Percentiles rank a stretch among this genome's conserved stretches.
phyloP scores from a whole-genome alignment of 2,329 filamentous ascomycete species.

The Sarocladium oryzae region DNA sequence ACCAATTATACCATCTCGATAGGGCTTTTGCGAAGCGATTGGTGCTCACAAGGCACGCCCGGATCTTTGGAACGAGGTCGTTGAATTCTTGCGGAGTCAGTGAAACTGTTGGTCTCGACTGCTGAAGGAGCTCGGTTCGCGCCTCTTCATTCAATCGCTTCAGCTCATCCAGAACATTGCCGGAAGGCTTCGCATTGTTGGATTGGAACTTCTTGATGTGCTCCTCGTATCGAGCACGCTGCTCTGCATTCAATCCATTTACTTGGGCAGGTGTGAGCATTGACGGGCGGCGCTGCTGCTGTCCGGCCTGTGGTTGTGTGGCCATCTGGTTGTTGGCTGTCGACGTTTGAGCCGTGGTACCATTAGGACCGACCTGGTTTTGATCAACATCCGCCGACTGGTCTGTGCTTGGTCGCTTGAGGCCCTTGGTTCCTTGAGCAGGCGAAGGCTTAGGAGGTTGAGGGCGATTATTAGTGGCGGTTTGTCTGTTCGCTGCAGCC shows the following conservation, averaged over 20 bases:
- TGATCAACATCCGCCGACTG: slow-evolving; percentile 28
- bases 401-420: slow-evolving; percentile 46
- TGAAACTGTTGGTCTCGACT: slow-evolving; percentile 11
- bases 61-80: slow-evolving; percentile 38
- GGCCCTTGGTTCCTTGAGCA: slow-evolving; percentile 34
- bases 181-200: slow-evolving; percentile 12
- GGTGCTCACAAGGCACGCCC: slow-evolving; percentile 34
- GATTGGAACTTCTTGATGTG: slow-evolving; percentile 25
- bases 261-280: slow-evolving; percentile 16
- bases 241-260: slow-evolving; percentile 36
- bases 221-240: slow-evolving; percentile 29
- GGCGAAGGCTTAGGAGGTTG: slow-evolving; percentile 31
- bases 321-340: neutral
- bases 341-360: neutral
- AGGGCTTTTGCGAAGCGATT: slow-evolving; percentile 37
- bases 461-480: slow-evolving; percentile 26
- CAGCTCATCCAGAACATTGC: slow-evolving; percentile 29
- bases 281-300: neutral
- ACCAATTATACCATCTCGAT: slow-evolving; percentile 40
- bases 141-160: slow-evolving; percentile 31
- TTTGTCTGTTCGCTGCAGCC: slow-evolving; percentile 19
- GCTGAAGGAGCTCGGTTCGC: slow-evolving; percentile 31
- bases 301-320: neutral
- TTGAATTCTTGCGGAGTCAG: slow-evolving; percentile 39
- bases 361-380: neutral